Evolutionary conservation across 768 basidiomycete genomes (phyloP).

Genomic region (Tylopilus felleus): DNA sequence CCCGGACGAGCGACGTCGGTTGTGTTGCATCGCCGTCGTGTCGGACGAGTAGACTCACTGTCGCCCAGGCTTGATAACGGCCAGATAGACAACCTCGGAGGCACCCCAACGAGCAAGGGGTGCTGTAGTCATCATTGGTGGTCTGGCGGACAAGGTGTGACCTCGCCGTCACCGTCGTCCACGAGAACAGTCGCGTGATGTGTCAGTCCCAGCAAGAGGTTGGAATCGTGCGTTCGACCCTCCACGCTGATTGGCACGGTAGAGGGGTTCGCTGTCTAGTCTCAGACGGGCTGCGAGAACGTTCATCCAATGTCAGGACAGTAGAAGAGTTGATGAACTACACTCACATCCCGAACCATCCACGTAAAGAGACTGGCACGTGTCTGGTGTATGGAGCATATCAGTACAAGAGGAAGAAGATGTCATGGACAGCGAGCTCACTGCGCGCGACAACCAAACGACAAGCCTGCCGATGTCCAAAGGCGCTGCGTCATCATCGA

Average conservation of each 20-base stretch:
- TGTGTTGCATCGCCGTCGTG: neutral
- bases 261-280: neutral
- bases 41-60: no score
- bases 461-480: neutral
- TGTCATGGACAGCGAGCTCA: neutral
- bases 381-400: neutral
- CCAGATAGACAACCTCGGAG: neutral
- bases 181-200: neutral
- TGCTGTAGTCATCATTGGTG: neutral
- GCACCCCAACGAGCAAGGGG: neutral
- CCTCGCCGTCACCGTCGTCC: neutral
- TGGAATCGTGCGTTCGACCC: neutral
- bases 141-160: neutral
- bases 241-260: neutral
- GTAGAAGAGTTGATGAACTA: neutral
- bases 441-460: neutral
- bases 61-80: neutral
- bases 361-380: neutral
- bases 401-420: neutral
- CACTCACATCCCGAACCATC: conserved; percentile 1
- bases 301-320: neutral
- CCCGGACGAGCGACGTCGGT: neutral
- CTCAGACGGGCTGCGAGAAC: neutral
- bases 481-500: neutral
- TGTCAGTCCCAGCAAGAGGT: neutral